Evolutionary conservation across 352 stramenopile genomes (phyloP).

Genomic region (Globisporangium alternatum): DNA sequence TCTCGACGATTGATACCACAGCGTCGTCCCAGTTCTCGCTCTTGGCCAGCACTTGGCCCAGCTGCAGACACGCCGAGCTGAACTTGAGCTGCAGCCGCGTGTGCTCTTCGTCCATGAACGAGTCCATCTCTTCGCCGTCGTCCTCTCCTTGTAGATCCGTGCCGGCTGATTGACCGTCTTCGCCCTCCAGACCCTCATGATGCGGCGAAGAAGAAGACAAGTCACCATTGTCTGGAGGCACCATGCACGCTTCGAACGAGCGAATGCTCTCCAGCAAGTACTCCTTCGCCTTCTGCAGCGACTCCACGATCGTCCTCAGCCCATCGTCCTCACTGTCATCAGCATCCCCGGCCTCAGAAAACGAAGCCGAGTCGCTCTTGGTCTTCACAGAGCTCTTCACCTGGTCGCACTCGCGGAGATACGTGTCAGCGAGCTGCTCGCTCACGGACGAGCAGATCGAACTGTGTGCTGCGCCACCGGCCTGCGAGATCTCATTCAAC

Average conservation of each 20-base stretch:
- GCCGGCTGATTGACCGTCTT: not conserved
- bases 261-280: constrained; percentile 70
- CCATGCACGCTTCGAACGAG: constrained; percentile 68
- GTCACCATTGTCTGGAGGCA: constrained; percentile 17
- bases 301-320: constrained; percentile 11
- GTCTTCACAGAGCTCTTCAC: not conserved
- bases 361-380: not conserved
- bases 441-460: constrained; percentile 80
- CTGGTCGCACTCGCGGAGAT: constrained; percentile 60
- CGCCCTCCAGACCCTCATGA: constrained; percentile 24
- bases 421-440: constrained; percentile 82
- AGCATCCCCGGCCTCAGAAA: not conserved
- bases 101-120: constrained; percentile 80
- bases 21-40: constrained; percentile 37
- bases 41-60: constrained; percentile 39
- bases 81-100: constrained; percentile 71
- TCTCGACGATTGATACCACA: constrained; percentile 41
- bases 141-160: constrained; percentile 23
- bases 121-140: constrained; percentile 40
- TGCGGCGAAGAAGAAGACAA: constrained; percentile 20
- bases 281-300: constrained; percentile 52
- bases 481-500: constrained; percentile 64
- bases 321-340: constrained; percentile 15
- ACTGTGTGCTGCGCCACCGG: constrained; percentile 53
- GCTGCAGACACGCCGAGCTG: constrained; percentile 64